Evolutionary conservation across 345 rosid genomes (phyloP).

Genomic region (Litchi chinensis): DNA sequence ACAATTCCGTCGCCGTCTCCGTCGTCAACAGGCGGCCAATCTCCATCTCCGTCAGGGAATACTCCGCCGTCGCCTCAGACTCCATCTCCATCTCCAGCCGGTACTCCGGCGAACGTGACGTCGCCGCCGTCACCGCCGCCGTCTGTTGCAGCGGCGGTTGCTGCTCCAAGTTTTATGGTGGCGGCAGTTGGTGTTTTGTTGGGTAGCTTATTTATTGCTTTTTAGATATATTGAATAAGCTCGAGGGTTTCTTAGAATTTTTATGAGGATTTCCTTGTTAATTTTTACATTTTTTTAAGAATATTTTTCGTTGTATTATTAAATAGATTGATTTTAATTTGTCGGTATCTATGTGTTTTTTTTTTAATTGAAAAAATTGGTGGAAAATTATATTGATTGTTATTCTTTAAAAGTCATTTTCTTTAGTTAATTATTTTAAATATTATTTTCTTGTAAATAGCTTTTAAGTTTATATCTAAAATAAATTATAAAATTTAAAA

Average conservation of each 20-base stretch:
- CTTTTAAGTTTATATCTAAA: too few species aligned
- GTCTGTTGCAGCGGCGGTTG: conserved; percentile 15
- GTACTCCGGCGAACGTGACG: conserved; percentile 3
- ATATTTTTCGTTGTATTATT: background rate
- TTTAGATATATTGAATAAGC: background rate
- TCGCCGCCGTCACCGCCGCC: conserved; percentile 30
- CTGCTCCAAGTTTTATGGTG: background rate
- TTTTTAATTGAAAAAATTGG: background rate
- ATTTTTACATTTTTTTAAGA: background rate
- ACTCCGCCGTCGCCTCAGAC: conserved; percentile 1
- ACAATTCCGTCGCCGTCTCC: background rate
- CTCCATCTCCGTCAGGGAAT: background rate
- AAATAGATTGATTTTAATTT: background rate
- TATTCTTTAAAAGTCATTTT: background rate
- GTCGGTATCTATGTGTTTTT: background rate
- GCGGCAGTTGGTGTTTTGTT: conserved; percentile 21
- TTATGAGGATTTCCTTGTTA: background rate
- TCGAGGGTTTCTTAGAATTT: background rate
- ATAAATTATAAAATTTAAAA: too few species aligned
- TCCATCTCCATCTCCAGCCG: conserved; percentile 23
- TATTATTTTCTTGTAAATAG: background rate
- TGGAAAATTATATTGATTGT: background rate
- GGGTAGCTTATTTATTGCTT: background rate
- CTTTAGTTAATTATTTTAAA: background rate
- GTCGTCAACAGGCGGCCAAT: background rate